A percentile compares a stretch with the other conserved stretches of the same genome.
phyloP scores from a whole-genome alignment of 805 yeast genomes.

The Zygoascus tannicola region DNA sequence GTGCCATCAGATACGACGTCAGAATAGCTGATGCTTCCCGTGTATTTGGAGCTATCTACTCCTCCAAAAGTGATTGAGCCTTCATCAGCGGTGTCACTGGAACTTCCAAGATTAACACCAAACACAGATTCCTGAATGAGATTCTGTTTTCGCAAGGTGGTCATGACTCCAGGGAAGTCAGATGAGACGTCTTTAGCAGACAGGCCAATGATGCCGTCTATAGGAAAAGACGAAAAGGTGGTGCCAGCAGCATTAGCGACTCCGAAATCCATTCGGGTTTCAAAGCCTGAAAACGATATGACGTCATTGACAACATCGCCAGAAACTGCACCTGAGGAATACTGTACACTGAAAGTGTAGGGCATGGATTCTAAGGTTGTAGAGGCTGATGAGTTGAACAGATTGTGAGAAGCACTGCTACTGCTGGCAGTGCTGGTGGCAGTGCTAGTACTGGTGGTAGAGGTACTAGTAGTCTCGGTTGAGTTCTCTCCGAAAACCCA shows the following conservation, averaged over 20 bases:
- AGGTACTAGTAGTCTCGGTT: constrained; percentile 31
- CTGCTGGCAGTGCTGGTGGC: constrained; percentile 16
- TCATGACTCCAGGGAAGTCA: constrained; percentile 22
- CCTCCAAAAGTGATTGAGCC: constrained; percentile 40
- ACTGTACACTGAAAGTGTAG: constrained; percentile 39
- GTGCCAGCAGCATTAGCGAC: constrained; percentile 44
- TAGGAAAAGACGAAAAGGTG: constrained; percentile 41
- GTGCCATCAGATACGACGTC: constrained; percentile 24
- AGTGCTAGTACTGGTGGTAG: too few species aligned
- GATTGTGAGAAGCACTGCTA: constrained; percentile 5
- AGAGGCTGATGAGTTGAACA: constrained; percentile 10
- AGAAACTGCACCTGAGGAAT: constrained; percentile 44
- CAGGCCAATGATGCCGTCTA: constrained; percentile 54
- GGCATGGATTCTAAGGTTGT: constrained; percentile 8
- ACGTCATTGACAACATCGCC: constrained; percentile 40
- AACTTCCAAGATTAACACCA: constrained; percentile 37
- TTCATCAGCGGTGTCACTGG: constrained; percentile 23
- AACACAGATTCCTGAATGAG: constrained; percentile 31
- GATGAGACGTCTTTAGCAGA: constrained; percentile 38
- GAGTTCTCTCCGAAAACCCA: constrained; percentile 55
- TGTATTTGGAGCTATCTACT: constrained; percentile 34
- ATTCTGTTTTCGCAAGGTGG: constrained; percentile 17
- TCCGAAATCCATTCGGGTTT: constrained; percentile 38
- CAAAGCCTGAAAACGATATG: constrained; percentile 31
- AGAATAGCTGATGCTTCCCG: constrained; percentile 35